Evolutionary conservation across 2,329 filamentous ascomycete species (phyloP), one percentile per base, ranked within the genome.

Genomic region (Epichloe sp.): DNA sequence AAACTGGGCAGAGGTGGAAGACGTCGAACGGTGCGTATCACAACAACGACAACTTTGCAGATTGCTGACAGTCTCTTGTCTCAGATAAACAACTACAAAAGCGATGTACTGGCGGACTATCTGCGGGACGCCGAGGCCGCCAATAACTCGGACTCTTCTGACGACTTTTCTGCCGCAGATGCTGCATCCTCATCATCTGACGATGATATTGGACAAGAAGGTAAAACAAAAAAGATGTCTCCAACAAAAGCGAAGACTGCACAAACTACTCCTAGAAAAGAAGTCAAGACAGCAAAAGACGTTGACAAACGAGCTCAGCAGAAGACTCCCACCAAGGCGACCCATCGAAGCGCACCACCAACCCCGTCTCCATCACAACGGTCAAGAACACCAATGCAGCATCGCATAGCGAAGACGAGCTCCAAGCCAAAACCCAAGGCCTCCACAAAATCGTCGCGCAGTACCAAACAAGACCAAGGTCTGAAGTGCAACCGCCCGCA

Each of bases 1-100:
- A 79, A 79, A n/a, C 79, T 96, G 46, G 93, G 93, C 11, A 81
- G 93, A 53, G 93, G 93, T 40, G 87, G 88, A 56, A 79, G 93
- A 57, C 82, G 82, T 56, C 79, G 85, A 54, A 61, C 57, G 48
- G 68, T 69, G 55, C 56, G 67, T 57, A 21, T 17, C 8, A 10
- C 21, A 10, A 21, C 23, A 14, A 26, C 7, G 12, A 23, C 8
- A 17, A 11, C 23, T 15, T 6, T 44, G 45, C 14, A 34, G 10
- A 15, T 19, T 26, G 31, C 47, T 48, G 8, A 47, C 44, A 43
- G 21, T 17, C 34, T 19, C n/a, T n/a, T 19, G 14, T 21, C 11
- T 7, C 41, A 69, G 67, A 57, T 57, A 47, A 62, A 67, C 50
- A 68, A 66, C 57, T 69, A 69, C 56, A 65, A 63, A 52, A 55